Evolutionary conservation across 129 eudicot species (phyloP), one percentile per base, ranked within the genome.

Genomic region (Flaveria sonorensis): DNA sequence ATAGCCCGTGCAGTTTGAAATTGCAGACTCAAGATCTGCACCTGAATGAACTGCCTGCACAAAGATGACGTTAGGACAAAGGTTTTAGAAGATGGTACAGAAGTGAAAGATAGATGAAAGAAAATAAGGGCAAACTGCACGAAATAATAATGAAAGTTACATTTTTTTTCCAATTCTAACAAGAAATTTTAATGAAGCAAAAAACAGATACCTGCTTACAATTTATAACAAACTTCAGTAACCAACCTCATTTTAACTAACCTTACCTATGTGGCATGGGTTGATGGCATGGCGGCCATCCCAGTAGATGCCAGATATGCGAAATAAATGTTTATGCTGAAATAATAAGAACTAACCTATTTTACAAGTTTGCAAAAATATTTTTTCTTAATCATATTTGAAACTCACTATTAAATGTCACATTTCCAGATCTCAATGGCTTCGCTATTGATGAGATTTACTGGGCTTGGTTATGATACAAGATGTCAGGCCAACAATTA

Each of bases 11-110:
- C 97, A 95, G 79, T 87, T 95, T 23, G 91, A 77, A 68, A 95
- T 82, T 75, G 99, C 97, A 64, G 99, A 90, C 78, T 95, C 97
- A 42, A 95, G 97, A 89, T 95, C 97, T 43, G 99, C 99, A 6
- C 99, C 99, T 74, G 99, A 95, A 89, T 95, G 99, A 85, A 95
- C 99, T 53, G 96, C 99, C 97, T 94, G 88, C 86, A 77, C 6
- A 36, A 40, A 68, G 16, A 79, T 61, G 51, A 42, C 36, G 24
- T 28, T 47, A 20, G 24, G 32, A 67, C 16, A 63, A 53, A 76
- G 59, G 55, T 36, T 6, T 24, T 74, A 28, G 45, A 73, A 14
- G 69, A 40, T 11, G 46, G 47, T 50, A 63, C 26, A 21, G 53
- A 45, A 26, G 60, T 42, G 60, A 77, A 45, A 52, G 11, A 11